These are phyloP conservation scores for Penicillium dipodomyicola DNA, from an alignment of 495 filamentous ascomycete species.

Conservation along the genomic window DNA sequence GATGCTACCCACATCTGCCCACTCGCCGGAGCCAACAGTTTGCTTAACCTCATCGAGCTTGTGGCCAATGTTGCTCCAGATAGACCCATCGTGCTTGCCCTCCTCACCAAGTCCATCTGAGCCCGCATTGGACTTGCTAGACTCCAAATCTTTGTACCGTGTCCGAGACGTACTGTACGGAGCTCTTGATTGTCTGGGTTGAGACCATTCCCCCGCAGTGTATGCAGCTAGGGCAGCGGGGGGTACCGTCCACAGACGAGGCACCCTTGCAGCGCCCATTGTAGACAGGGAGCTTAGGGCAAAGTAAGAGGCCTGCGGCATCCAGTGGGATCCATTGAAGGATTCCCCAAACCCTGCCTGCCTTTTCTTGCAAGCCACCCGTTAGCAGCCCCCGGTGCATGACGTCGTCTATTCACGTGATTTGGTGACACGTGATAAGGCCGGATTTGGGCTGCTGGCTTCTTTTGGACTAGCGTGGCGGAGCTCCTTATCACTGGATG, in stretches of 20 bases:
- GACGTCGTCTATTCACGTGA: conserved; percentile 35
- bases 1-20: conserved; percentile 61
- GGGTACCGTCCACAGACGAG: conserved; percentile 40
- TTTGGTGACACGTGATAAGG: neutral
- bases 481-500: conserved; percentile 23
- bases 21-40: conserved; percentile 56
- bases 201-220: conserved; percentile 28
- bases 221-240: conserved; percentile 39
- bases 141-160: conserved; percentile 16
- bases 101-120: neutral
- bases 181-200: conserved; percentile 23
- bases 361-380: conserved; percentile 7
- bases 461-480: conserved; percentile 28
- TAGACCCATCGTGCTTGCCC: conserved; percentile 29
- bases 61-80: conserved; percentile 59
- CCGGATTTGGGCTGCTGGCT: neutral
- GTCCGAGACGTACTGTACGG: conserved; percentile 26
- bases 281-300: conserved; percentile 43
- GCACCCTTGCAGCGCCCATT: conserved; percentile 35
- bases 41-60: conserved; percentile 54
- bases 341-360: neutral
- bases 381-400: conserved; percentile 12
- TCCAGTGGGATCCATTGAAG: conserved; percentile 21
- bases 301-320: conserved; percentile 54
- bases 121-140: neutral